Evolutionary conservation across 306 rosid species (phyloP), one percentile per base, ranked within the genome.

Genomic region (Gillenia trifoliata): DNA sequence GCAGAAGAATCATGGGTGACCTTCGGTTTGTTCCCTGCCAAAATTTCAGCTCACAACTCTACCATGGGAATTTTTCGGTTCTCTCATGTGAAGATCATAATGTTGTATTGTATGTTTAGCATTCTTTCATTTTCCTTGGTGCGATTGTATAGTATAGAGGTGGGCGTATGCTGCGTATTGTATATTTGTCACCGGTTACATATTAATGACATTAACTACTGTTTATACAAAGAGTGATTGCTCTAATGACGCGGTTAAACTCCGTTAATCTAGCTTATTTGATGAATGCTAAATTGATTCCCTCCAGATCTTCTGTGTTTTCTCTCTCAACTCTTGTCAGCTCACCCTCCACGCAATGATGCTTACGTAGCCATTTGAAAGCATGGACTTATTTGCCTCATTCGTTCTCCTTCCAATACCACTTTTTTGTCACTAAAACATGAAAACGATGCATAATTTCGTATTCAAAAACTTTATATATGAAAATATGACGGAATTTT

Each of bases 61-160:
- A 34, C 66, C 54, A 5, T 71, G 57, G 57, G 68, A 72, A 59
- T 38, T 59, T 38, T 38, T 60, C 13, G 28, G 12, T 8, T 29
- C 57, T 59, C 59, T 45, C 29, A 38, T 38, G n/a, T 17, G 54
- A 38, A 22, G 50, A 71, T 71, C 52, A 0, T 72, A 23, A 59
- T 38, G 56, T 30, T 26, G 31, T 17, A 59, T 57, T 4, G 20
- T 45, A 45, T 45, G 19, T 25, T 26, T 72, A 34, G 52, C 55
- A 71, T 36, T 57, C 75, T 57, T 57, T 57, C 40, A 72, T 61
- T 72, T 72, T 26, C 66, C 28, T 16, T 23, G 40, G 56, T 26
- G 17, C 26, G 75, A 34, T 52, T 71, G 45, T 64, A 33, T 8
- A 6, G 38, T 16, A 30, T 30, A 30, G 66, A 62, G 38, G 66